Percentiles rank a stretch among this genome's conserved stretches.
These are phyloP conservation scores for Patellifolia procumbens DNA, from an alignment of 179 eudicot species.

Conservation along the genomic window DNA sequence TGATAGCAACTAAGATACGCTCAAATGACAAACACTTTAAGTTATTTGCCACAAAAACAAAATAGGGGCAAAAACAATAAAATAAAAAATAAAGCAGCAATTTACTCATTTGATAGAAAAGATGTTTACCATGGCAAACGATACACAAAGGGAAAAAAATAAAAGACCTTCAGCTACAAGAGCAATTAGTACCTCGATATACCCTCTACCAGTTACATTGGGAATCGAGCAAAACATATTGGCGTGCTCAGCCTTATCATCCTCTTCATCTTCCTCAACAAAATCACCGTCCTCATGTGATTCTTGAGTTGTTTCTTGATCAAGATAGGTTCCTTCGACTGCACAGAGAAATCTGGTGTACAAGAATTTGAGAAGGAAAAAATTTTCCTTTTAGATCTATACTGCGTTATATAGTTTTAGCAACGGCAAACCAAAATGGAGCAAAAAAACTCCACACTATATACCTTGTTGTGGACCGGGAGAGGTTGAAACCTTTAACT, in stretches of 20 bases:
- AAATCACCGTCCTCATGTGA: slow-evolving; percentile 22
- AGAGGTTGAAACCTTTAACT: slow-evolving; percentile 48
- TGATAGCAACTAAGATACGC: neutral
- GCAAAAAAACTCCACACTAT: neutral
- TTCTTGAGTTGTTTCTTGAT: slow-evolving; percentile 33
- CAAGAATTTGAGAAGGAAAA: neutral
- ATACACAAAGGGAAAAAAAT: neutral
- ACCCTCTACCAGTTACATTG: slow-evolving; percentile 48
- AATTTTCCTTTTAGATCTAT: neutral
- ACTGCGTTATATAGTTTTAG: neutral
- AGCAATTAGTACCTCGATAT: slow-evolving; percentile 47
- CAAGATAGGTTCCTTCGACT: slow-evolving; percentile 51
- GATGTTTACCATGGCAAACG: neutral
- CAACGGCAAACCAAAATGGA: slow-evolving; percentile 11
- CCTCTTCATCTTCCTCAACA: slow-evolving; percentile 27
- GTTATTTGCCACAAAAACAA: no score
- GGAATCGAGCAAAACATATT: slow-evolving; percentile 51
- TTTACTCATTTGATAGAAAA: neutral
- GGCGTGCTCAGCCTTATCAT: slow-evolving; percentile 37
- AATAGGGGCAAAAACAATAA: no score
- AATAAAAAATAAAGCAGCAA: neutral
- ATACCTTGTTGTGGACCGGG: slow-evolving; percentile 45
- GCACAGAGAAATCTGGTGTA: slow-evolving; percentile 48
- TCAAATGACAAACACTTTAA: neutral
- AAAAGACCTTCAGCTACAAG: neutral